Base-by-base conservation (phyloP, 1,139 yeast species). In the Hemisphaericaspora lyxosophila region DNA sequence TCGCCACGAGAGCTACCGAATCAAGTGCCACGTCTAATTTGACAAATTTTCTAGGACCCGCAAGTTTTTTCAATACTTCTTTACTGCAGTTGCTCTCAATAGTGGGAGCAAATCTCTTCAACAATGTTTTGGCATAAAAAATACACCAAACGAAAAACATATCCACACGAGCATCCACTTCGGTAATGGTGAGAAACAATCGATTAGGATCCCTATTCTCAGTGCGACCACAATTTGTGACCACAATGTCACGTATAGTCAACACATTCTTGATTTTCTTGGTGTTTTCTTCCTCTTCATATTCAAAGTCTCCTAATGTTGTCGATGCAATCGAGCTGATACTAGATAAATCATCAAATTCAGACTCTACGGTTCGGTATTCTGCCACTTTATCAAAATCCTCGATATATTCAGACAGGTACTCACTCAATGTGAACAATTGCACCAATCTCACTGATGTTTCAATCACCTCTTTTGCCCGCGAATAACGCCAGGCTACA, bases 141-240 rank as follows among this genome's bases (percentile, higher is more conserved):
- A 58, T 40, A 49, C 75, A 70, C 76, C 77, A 72, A 4, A 67
- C 54, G 34, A 71, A 60, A 45, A 70, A 71, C 35, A 67, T 62
- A 46, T 70, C 75, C 3, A 69, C 42, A 14, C 72, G 50, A 2
- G 67, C 73, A 36, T 70, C 73, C 8, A 68, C 40, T 42, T 67
- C 73, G 1, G 73, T 69, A 3, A 70, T 51, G 5, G 48, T 39
- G 15, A 70, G 51, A 5, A 46, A 37, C 12, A 72, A 47, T 34
- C 58, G 55, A 37, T 67, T 56, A 26, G 48, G 50, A 39, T 64
- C 65, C 25, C 51, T 47, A 22, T 49, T 53, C 1, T 41, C 49
- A 5, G 51, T 54, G 14, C 48, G 47, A 16, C 49, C 45, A n/a
- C 43, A 42, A 37, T 70, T 69, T 11, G 51, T 45, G 4, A 70